Evolutionary conservation across 352 stramenopile genomes (phyloP).

Genomic region (Pythium vanterpoolii): DNA sequence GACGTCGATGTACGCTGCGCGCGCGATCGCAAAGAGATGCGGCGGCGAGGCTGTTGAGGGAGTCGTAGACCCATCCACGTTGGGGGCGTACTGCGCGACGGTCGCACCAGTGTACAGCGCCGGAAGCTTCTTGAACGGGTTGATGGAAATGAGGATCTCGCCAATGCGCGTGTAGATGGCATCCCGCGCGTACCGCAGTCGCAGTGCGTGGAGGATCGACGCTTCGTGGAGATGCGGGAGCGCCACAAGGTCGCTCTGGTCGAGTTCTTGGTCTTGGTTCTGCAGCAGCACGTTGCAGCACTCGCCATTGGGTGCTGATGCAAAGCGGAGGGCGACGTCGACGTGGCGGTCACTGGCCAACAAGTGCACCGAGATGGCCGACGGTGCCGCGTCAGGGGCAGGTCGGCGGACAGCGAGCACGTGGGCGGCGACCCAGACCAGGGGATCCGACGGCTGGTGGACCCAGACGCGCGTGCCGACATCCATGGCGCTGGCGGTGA

Average conservation of each 20-base stretch:
- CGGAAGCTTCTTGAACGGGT: constrained; percentile 76
- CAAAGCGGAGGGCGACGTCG: constrained; percentile 36
- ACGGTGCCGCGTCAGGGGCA: background rate
- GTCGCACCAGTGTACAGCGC: constrained; percentile 56
- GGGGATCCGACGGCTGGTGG: constrained; percentile 39
- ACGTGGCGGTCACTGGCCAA: constrained; percentile 6
- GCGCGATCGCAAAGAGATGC: constrained; percentile 78
- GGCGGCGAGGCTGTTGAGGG: constrained; percentile 29
- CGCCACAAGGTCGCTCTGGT: constrained; percentile 72
- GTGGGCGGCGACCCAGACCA: constrained; percentile 58
- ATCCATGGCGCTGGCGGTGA: no score
- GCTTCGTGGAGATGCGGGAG: constrained; percentile 85
- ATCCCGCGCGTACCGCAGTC: constrained; percentile 71
- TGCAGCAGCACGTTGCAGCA: constrained; percentile 68
- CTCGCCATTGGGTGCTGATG: constrained; percentile 30
- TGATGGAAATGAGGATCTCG: constrained; percentile 86
- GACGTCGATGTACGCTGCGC: constrained; percentile 70
- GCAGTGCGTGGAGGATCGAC: constrained; percentile 78
- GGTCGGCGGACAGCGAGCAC: constrained; percentile 6
- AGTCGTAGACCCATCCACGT: no score
- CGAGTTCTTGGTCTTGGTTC: constrained; percentile 59
- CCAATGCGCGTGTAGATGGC: constrained; percentile 87
- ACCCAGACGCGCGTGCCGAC: constrained; percentile 70
- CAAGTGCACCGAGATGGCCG: constrained; percentile 11
- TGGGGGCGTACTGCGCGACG: constrained; percentile 46